Percentiles rank a stretch among this genome's conserved stretches.
Conservation (phyloP, 1,284 basidiomycete species). For the Cryptococcus maquisensis region DNA sequence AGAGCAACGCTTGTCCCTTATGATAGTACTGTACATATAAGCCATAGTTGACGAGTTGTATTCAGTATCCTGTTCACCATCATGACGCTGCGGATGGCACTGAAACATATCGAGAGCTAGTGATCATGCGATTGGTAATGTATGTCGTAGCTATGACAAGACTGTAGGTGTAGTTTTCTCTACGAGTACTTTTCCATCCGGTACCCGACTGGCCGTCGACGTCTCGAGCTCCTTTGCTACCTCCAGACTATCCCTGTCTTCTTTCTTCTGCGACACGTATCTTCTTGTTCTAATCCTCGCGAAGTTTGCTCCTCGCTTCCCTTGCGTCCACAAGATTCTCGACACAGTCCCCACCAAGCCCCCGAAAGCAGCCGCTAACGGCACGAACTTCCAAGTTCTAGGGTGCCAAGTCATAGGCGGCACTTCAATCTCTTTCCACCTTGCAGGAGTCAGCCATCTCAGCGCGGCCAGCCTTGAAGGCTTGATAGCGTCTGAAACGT, state of each 20-base stretch:
- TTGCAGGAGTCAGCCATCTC: slow-evolving; percentile 9
- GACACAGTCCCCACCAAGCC: not conserved
- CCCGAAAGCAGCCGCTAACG: slow-evolving; percentile 3
- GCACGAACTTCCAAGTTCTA: slow-evolving; percentile 19
- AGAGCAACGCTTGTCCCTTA: too few relatives aligned
- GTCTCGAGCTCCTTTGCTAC: not conserved
- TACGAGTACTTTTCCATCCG: too few relatives aligned
- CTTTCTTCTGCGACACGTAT: not conserved
- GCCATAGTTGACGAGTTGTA: too few relatives aligned
- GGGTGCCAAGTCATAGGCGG: slow-evolving; percentile 22
- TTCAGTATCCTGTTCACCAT: too few relatives aligned
- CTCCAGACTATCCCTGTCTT: not conserved
- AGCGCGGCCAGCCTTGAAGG: not conserved
- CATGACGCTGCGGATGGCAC: too few relatives aligned
- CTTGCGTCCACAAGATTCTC: not conserved
- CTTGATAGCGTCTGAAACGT: too few relatives aligned
- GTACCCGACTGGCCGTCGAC: not conserved
- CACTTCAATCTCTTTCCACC: slow-evolving; percentile 15
- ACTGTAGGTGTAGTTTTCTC: too few relatives aligned
- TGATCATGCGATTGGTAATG: too few relatives aligned
- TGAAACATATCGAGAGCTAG: too few relatives aligned
- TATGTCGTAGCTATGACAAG: too few relatives aligned
- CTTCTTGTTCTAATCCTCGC: not conserved
- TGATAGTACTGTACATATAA: too few relatives aligned
- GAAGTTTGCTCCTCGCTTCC: not conserved